These are phyloP conservation scores for Staphylotrichum tortipilum DNA, from an alignment of 495 filamentous ascomycete species.

Conservation along the genomic window DNA sequence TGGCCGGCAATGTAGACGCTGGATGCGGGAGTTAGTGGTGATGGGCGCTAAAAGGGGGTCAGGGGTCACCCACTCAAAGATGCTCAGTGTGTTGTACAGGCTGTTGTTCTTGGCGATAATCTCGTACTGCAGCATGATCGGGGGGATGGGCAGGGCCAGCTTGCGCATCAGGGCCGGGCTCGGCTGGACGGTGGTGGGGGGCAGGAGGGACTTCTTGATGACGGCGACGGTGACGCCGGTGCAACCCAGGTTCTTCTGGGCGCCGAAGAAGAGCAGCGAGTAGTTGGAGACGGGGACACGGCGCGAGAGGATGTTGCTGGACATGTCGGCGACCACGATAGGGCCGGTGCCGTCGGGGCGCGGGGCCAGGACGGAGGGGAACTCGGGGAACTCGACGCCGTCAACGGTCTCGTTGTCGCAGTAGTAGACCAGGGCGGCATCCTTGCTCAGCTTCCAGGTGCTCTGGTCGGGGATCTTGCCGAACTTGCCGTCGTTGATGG, in stretches of 20 bases:
- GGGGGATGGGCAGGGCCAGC: constrained; percentile 68
- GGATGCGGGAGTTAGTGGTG: background rate
- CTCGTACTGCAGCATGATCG: constrained; percentile 71
- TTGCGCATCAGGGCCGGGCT: constrained; percentile 57
- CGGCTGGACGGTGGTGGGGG: constrained; percentile 49
- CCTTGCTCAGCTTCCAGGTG: constrained; percentile 66
- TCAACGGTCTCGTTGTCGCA: constrained; percentile 95
- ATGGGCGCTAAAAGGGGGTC: background rate
- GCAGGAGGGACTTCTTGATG: constrained; percentile 65
- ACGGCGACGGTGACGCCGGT: constrained; percentile 81
- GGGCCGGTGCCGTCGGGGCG: constrained; percentile 48
- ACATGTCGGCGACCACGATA: constrained; percentile 79
- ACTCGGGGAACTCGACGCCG: constrained; percentile 82
- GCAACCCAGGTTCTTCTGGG: constrained; percentile 84
- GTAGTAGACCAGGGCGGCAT: constrained; percentile 75
- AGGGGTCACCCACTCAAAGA: constrained; percentile 58
- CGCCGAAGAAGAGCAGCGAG: constrained; percentile 69
- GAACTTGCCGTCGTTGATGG: constrained; percentile 74
- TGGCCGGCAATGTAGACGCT: constrained; percentile 78
- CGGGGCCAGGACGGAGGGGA: constrained; percentile 56
- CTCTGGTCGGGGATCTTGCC: constrained; percentile 69
- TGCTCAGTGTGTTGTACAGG: constrained; percentile 89
- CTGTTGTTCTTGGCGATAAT: constrained; percentile 78
- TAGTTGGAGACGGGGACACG: constrained; percentile 62
- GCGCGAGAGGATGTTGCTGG: constrained; percentile 63